Evolutionary conservation across 768 basidiomycete genomes (phyloP).

Genomic region (Termitomyces sp.): DNA sequence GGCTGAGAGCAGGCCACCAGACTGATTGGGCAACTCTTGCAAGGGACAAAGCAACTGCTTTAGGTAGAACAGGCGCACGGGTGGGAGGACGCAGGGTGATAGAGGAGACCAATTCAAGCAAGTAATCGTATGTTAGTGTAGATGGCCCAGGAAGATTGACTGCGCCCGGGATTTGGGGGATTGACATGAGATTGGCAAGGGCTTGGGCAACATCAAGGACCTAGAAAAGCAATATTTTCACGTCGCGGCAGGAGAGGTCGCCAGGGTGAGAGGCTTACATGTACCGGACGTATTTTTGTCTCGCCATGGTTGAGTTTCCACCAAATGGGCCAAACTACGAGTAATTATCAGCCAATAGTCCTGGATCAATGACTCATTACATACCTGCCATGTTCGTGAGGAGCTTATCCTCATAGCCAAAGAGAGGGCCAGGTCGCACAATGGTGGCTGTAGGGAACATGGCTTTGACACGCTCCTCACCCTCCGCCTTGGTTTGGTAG

Average conservation of each 20-base stretch:
- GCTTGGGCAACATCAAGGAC: conserved; percentile 94
- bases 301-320: conserved; percentile 90
- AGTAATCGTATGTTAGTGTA: conserved; percentile 76
- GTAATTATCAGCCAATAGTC: conserved; percentile 8
- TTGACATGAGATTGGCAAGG: conserved; percentile 67
- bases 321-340: conserved; percentile 82
- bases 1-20: conserved; percentile 93
- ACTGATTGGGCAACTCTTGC: conserved; percentile 55
- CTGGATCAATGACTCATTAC: conserved; percentile 24
- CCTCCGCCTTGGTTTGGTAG: conserved; percentile 86
- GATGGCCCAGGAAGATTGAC: conserved; percentile 87
- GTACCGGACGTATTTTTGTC: conserved; percentile 86
- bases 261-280: conserved; percentile 49
- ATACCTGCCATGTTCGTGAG: conserved; percentile 88
- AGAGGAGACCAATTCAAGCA: conserved; percentile 71
- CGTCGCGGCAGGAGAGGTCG: conserved; percentile 12
- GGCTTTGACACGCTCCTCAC: conserved; percentile 80
- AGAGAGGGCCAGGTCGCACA: conserved; percentile 80
- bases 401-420: conserved; percentile 92
- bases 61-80: conserved; percentile 72
- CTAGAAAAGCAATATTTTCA: conserved; percentile 32
- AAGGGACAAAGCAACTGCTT: conserved; percentile 56
- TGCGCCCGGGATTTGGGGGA: conserved; percentile 58
- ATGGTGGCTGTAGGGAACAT: conserved; percentile 86
- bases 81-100: conserved; percentile 76